Conservation (phyloP, 1,139 yeast species). For the Petasospora rhodanensis region DNA sequence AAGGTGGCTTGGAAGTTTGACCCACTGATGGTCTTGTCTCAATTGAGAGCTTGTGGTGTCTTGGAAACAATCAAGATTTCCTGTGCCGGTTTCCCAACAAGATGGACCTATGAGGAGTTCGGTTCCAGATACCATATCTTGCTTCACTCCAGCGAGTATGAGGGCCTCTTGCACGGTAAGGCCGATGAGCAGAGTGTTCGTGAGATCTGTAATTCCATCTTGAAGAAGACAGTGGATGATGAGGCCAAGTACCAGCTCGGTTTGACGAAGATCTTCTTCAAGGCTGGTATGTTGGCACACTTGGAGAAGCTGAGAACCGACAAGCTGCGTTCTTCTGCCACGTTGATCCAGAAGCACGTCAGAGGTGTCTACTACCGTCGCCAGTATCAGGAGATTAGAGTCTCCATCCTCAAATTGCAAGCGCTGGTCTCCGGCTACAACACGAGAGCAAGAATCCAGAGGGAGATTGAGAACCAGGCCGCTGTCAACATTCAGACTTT, state of each 20-base stretch:
- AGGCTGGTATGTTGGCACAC: slow-evolving; percentile 93
- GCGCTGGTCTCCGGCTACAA: slow-evolving; percentile 58
- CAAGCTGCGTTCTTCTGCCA: slow-evolving; percentile 73
- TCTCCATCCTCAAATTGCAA: slow-evolving; percentile 57
- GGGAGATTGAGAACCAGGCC: slow-evolving; percentile 56
- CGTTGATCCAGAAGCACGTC: slow-evolving; percentile 80
- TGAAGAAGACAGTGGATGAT: slow-evolving; percentile 59
- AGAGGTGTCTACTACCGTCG: slow-evolving; percentile 64
- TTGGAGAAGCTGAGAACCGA: slow-evolving; percentile 82
- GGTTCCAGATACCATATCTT: slow-evolving; percentile 85
- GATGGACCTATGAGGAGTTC: slow-evolving; percentile 94
- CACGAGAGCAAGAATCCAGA: slow-evolving; percentile 53
- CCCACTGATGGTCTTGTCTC: slow-evolving; percentile 91
- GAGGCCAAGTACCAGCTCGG: slow-evolving; percentile 75
- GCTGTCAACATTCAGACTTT: slow-evolving; percentile 71
- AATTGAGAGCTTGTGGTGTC: slow-evolving; percentile 97
- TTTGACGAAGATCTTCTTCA: slow-evolving; percentile 87
- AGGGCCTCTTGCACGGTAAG: slow-evolving; percentile 50
- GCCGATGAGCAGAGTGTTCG: slow-evolving; percentile 57
- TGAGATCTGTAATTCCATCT: slow-evolving; percentile 62
- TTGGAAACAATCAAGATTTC: slow-evolving; percentile 93
- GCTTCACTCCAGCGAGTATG: slow-evolving; percentile 68
- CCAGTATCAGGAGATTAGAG: slow-evolving; percentile 50
- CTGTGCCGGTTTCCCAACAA: slow-evolving; percentile 96
- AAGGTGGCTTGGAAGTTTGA: slow-evolving; percentile 96